These are phyloP conservation scores for Tolypocladium amazonense DNA, from an alignment of 2,329 filamentous ascomycete species.

Conservation along the genomic window DNA sequence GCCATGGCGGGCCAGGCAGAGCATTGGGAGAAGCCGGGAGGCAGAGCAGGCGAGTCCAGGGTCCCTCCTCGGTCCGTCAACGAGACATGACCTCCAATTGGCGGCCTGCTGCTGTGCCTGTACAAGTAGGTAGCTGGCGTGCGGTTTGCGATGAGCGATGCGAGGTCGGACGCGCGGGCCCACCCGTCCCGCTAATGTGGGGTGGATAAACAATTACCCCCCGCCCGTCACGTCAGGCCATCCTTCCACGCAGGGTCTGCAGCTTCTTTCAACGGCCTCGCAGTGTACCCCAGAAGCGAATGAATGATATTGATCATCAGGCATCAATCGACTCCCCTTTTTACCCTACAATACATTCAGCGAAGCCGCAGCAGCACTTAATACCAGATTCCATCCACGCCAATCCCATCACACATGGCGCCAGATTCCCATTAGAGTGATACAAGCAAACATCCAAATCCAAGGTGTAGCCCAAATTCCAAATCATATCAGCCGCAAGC, in stretches of 20 bases:
- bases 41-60: neutral
- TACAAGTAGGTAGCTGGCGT: neutral
- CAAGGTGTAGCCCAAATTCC: neutral
- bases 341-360: too few species aligned
- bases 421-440: neutral
- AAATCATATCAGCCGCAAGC: neutral
- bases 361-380: neutral
- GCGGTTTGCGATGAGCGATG: neutral
- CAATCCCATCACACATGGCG: neutral
- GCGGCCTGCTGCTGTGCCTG: neutral
- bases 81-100: neutral
- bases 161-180: neutral
- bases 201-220: neutral
- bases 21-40: neutral
- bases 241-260: too few species aligned
- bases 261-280: too few species aligned
- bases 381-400: neutral
- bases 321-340: neutral
- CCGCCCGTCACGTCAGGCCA: neutral
- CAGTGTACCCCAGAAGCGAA: neutral
- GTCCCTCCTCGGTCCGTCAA: neutral
- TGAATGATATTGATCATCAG: neutral
- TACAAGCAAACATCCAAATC: neutral
- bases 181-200: neutral
- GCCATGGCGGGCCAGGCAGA: slow-evolving; percentile 1